These are phyloP conservation scores for Neurospora sp. DNA, from an alignment of 495 filamentous ascomycete genomes.

Conservation along the genomic window DNA sequence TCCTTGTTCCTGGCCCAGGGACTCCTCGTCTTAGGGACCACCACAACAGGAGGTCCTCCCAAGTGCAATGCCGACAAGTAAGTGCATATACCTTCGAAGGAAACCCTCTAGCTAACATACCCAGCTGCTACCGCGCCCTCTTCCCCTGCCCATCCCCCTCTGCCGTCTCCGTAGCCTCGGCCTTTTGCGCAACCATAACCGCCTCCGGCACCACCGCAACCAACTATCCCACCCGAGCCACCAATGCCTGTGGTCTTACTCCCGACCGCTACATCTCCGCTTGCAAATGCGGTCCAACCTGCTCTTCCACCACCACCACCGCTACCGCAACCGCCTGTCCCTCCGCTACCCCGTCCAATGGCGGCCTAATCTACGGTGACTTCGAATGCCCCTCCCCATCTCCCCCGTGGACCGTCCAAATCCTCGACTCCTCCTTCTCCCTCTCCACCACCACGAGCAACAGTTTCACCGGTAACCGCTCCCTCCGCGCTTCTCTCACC, in stretches of 20 bases:
- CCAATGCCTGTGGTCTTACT: constrained; percentile 8
- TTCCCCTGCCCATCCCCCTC: constrained; percentile 12
- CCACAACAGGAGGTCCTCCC: neutral
- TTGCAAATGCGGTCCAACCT: constrained; percentile 13
- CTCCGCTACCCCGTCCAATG: neutral
- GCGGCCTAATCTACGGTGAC: constrained; percentile 11
- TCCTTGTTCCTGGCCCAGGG: neutral
- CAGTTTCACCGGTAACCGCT: neutral
- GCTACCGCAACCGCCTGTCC: constrained; percentile 5
- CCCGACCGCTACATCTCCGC: constrained; percentile 14
- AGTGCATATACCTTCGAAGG: neutral
- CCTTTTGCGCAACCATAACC: constrained; percentile 15
- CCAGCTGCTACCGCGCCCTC: constrained; percentile 14
- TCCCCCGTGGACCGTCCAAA: constrained; percentile 11
- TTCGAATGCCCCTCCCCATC: constrained; percentile 12
- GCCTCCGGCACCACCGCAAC: constrained; percentile 9
- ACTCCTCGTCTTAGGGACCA: neutral
- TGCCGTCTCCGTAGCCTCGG: constrained; percentile 8
- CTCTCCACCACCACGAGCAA: constrained; percentile 1
- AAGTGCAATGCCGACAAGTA: neutral
- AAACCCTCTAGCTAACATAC: no score
- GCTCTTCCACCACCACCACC: constrained; percentile 1
- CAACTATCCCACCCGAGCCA: constrained; percentile 15
- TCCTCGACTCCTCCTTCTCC: constrained; percentile 6
- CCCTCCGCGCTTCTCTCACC: neutral